Conservation (phyloP, 345 rosid species). For the Eucalyptus grandis region DNA sequence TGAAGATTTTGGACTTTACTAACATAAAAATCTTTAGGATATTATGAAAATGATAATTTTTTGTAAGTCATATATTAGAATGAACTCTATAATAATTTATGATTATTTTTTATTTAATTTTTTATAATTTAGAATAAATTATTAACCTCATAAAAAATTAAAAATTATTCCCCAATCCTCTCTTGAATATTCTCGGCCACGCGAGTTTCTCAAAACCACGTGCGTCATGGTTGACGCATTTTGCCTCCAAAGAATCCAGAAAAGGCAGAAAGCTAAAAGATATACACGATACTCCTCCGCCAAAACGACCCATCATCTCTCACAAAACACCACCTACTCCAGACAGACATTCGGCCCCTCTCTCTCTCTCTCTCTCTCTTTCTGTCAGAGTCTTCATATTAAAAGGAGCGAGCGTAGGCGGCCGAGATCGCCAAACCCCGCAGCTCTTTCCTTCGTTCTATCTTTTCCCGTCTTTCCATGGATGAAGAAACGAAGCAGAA, state of each 20-base stretch:
- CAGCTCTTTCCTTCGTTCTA: not conserved
- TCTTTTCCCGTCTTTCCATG: not conserved
- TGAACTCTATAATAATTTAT: accelerated
- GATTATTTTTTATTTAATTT: no score
- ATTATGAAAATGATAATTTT: no score
- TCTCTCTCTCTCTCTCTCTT: not conserved
- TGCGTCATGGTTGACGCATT: not conserved
- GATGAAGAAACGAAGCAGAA: not conserved
- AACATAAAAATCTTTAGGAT: no score
- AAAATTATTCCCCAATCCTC: no score
- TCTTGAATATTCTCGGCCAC: no score
- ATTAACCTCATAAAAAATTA: no score
- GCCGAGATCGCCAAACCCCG: not conserved
- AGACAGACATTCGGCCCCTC: not conserved
- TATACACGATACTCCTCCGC: not conserved
- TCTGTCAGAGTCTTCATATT: not conserved
- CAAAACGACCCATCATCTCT: not conserved
- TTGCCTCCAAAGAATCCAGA: no score
- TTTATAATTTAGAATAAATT: no score
- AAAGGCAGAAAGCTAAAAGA: no score
- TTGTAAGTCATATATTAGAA: no score
- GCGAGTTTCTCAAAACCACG: not conserved
- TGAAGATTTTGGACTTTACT: no score
- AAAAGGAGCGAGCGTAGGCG: not conserved
- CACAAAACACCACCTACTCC: not conserved